Evolutionary conservation across 169 alveolate species (phyloP), one percentile per base, ranked within the genome.

Genomic region (Plasmodium knowlesi): DNA sequence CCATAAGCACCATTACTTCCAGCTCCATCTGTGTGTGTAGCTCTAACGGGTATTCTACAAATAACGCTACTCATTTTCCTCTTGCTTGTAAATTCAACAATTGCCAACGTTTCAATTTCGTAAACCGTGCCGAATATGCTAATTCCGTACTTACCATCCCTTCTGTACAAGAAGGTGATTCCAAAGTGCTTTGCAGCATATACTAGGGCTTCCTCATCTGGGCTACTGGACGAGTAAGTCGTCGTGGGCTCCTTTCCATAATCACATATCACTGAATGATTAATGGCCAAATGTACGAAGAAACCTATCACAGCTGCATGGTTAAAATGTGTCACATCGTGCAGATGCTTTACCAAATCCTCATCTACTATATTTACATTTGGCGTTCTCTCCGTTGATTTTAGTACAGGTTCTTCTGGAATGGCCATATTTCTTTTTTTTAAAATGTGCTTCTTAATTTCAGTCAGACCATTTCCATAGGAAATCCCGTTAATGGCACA

Each of bases 401-500:
- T 95, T 50, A 78, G 70, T 3, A 83, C 84, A 9, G 95, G 96
- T 43, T 95, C 98, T 3, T 70, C 90, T 41, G 95, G 97, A 61
- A 96, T 78, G 22, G 70, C 79, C 6, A 94, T 92, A 43, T 96
- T 96, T 67, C 95, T 94, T 78, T 95, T 91, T 41, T 92, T 95
- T 84, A 93, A 94, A 46, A 95, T 96, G 73, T 92, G 92, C 81
- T 95, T 83, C 46, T 94, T 95, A 5, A 96, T 95, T 81, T 96
- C 98, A 19, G 98, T 96, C 82, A 94, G 85, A 0, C 98, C 98
- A 74, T 95, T 95, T 41, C 98, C 98, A 84, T 96, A 96, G n/a
- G 97, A 95, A 28, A 92, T 85, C 9, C 98, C 98, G 39, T 94
- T 95, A 37, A 96, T 95, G n/a, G 97, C 96, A 61, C 97, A 92